Conservation (phyloP, 208 protist species). For the Crithidia thermophila region DNA sequence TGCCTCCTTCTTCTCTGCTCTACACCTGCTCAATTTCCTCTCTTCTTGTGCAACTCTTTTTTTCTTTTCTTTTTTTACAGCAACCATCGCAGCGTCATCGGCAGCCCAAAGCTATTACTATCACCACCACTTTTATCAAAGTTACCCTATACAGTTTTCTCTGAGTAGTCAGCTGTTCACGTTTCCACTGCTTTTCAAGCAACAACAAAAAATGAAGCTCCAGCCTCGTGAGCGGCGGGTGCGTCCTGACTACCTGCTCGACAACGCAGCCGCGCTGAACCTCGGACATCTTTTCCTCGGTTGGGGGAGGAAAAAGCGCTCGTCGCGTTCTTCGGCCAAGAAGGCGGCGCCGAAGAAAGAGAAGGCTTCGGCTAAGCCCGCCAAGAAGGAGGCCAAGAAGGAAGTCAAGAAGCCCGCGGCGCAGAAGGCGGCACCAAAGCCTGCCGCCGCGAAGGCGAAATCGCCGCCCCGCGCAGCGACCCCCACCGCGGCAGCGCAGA, state of each 20-base stretch:
- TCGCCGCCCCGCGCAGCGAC: not conserved
- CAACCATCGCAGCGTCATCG: no score
- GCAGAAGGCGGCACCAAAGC: not conserved
- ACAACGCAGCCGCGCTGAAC: conserved; percentile 37
- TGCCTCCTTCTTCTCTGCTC: conserved; percentile 1
- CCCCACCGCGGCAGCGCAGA: not conserved
- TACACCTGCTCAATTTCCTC: not conserved
- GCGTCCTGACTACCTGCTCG: conserved; percentile 37
- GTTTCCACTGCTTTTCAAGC: not conserved
- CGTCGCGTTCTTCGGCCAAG: conserved; percentile 10
- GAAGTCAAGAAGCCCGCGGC: not conserved
- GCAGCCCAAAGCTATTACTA: no score
- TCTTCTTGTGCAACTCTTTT: not conserved
- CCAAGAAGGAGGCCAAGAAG: not conserved
- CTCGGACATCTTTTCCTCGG: conserved; percentile 40
- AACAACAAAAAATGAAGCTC: conserved; percentile 37
- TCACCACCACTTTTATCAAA: no score
- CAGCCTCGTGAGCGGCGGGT: conserved; percentile 28
- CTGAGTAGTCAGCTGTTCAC: no score
- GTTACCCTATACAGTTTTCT: no score
- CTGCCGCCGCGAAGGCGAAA: not conserved
- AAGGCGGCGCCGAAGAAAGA: not conserved
- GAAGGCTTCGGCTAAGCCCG: not conserved
- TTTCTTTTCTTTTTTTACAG: no score
- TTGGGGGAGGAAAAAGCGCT: conserved; percentile 22